These are phyloP conservation scores for Angomonas deanei DNA, from an alignment of 208 protist genomes.

Conservation along the genomic window DNA sequence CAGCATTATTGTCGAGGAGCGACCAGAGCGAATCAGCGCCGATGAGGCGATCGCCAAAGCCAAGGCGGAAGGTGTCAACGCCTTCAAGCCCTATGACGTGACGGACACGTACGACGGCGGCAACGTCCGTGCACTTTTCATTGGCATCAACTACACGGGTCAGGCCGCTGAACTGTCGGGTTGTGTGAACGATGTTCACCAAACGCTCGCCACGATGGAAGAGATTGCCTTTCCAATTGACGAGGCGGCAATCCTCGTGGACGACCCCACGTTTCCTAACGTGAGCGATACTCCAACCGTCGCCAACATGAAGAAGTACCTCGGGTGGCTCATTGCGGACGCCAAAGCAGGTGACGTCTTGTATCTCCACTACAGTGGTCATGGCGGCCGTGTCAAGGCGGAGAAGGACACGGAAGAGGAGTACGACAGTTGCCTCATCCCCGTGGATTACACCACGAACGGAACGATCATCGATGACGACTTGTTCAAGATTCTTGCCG, in stretches of 20 bases:
- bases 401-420: slow-evolving; percentile 48
- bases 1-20: not conserved
- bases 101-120: slow-evolving; percentile 32
- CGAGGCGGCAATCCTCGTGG: slow-evolving; percentile 83
- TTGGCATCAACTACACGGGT: slow-evolving; percentile 90
- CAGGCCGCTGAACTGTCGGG: slow-evolving; percentile 51
- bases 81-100: slow-evolving; percentile 1
- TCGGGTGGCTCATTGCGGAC: slow-evolving; percentile 79
- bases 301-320: slow-evolving; percentile 78
- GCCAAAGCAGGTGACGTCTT: slow-evolving; percentile 81
- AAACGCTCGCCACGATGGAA: slow-evolving; percentile 78
- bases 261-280: slow-evolving; percentile 69
- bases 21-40: not conserved
- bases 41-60: not conserved
- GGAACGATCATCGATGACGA: slow-evolving; percentile 89
- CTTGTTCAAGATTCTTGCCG: slow-evolving; percentile 76
- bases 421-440: slow-evolving; percentile 82
- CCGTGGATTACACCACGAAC: slow-evolving; percentile 57
- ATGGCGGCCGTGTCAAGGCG: slow-evolving; percentile 67
- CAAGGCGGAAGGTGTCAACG: not conserved
- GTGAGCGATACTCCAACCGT: slow-evolving; percentile 72
- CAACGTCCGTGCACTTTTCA: slow-evolving; percentile 84
- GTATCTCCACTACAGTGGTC: slow-evolving; percentile 90
- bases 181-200: slow-evolving; percentile 83
- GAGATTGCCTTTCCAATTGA: slow-evolving; percentile 74